Conservation (phyloP, 2,329 filamentous ascomycete species). For the Colletotrichum orbiculare region DNA sequence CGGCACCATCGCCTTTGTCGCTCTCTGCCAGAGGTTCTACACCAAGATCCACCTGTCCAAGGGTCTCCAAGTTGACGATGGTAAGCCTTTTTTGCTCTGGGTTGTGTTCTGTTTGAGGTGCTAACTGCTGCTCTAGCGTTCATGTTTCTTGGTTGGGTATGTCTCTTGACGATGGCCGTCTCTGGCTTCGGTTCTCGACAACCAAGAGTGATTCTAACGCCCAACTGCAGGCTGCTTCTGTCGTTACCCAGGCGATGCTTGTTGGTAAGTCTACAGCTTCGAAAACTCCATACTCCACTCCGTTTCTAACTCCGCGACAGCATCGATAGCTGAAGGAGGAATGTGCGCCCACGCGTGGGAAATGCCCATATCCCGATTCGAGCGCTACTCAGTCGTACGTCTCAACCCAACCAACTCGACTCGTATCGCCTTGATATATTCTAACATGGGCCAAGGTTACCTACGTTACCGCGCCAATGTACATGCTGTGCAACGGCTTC, state of each 20-base stretch:
- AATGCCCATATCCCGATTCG: constrained; percentile 31
- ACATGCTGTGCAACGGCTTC: constrained; percentile 48
- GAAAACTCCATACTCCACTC: too few species aligned
- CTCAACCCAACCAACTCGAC: not conserved
- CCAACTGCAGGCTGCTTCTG: constrained; percentile 5
- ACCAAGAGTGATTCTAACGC: not conserved
- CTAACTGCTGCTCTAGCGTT: constrained; percentile 19
- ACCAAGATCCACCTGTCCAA: constrained; percentile 44
- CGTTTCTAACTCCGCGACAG: not conserved
- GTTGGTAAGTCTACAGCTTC: not conserved
- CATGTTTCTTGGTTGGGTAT: constrained; percentile 38
- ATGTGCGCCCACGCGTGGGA: constrained; percentile 39
- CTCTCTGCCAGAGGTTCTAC: constrained; percentile 39
- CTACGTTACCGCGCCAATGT: constrained; percentile 45
- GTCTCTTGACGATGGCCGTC: not conserved
- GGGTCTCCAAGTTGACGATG: constrained; percentile 40
- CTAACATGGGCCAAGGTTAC: constrained; percentile 7
- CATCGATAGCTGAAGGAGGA: constrained; percentile 21
- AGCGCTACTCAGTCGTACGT: constrained; percentile 34
- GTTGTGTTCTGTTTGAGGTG: too few species aligned
- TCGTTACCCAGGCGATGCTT: constrained; percentile 33
- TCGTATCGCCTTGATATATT: not conserved
- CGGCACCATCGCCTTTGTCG: constrained; percentile 35
- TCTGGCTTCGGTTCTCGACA: not conserved
- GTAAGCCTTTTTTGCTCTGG: constrained; percentile 19